Conservation (phyloP, 2,329 filamentous ascomycete genomes). For the Beauveria sp. region DNA sequence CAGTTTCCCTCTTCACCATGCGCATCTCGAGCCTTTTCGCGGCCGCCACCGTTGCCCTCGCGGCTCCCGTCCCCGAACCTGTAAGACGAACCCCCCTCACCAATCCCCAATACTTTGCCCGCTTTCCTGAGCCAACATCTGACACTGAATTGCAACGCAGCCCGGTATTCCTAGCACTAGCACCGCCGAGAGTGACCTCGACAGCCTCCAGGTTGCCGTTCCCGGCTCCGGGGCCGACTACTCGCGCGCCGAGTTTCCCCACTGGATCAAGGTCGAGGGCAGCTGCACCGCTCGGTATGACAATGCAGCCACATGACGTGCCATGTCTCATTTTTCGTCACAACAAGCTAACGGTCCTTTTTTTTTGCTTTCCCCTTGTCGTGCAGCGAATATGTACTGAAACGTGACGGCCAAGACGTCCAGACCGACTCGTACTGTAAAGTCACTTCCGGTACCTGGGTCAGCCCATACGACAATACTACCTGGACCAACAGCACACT, state of each 20-base stretch:
- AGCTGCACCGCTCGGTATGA: slow-evolving; percentile 58
- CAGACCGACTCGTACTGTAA: slow-evolving; percentile 51
- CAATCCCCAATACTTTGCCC: background rate
- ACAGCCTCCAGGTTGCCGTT: slow-evolving; percentile 48
- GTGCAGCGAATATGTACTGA: slow-evolving; percentile 56
- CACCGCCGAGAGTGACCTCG: slow-evolving; percentile 50
- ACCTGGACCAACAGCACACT: slow-evolving; percentile 61
- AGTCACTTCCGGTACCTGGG: slow-evolving; percentile 60
- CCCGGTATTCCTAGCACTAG: slow-evolving; percentile 56
- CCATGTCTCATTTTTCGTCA: background rate
- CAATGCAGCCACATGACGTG: background rate
- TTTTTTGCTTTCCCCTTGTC: background rate
- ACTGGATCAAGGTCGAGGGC: slow-evolving; percentile 60
- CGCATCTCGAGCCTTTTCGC: slow-evolving; percentile 12
- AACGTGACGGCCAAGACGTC: slow-evolving; percentile 64
- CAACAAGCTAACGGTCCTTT: background rate
- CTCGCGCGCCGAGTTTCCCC: slow-evolving; percentile 59
- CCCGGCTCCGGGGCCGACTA: slow-evolving; percentile 50
- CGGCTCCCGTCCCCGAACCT: slow-evolving; percentile 21
- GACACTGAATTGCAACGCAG: slow-evolving; percentile 18
- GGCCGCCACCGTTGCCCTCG: slow-evolving; percentile 15
- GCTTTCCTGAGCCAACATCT: background rate
- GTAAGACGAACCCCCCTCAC: slow-evolving; percentile 12
- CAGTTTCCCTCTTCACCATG: background rate
- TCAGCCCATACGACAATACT: slow-evolving; percentile 64